Evolutionary conservation across 345 rosid species (phyloP).

Genomic region (Erysimum cheiranthoides): DNA sequence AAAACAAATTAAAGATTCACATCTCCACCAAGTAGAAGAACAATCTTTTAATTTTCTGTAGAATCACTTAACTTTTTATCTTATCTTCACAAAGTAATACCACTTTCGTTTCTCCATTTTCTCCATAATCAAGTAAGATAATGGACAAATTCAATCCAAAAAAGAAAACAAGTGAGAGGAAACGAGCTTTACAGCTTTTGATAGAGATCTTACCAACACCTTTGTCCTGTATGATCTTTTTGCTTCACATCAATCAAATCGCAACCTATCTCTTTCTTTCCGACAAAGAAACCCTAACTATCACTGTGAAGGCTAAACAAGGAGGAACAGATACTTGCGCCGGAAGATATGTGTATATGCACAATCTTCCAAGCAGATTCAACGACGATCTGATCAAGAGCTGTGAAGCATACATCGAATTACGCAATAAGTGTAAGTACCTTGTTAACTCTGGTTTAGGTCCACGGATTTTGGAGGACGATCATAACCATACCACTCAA

Average conservation of each 20-base stretch:
- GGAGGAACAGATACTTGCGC: conserved; percentile 38
- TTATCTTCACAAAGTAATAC: conserved; percentile 27
- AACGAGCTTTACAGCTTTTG: conserved; percentile 25
- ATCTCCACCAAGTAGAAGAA: conserved; percentile 19
- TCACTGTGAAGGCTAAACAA: conserved; percentile 1
- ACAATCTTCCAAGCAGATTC: conserved; percentile 51
- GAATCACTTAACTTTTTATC: conserved; percentile 8
- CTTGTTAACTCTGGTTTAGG: conserved; percentile 51
- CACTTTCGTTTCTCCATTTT: conserved; percentile 10
- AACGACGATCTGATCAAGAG: conserved; percentile 46
- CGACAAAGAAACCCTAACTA: conserved; percentile 10
- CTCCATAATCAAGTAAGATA: not conserved
- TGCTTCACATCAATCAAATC: conserved; percentile 6
- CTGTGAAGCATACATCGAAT: conserved; percentile 37
- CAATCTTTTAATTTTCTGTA: not conserved
- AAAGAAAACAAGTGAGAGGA: conserved; percentile 10
- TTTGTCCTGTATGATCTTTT: not conserved
- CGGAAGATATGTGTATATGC: conserved; percentile 50
- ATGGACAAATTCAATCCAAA: conserved; percentile 25
- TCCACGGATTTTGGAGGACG: conserved; percentile 32
- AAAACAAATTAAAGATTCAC: conserved; percentile 1
- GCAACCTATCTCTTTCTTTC: conserved; percentile 9
- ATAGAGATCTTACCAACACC: not conserved
- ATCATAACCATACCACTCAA: not conserved
- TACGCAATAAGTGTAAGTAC: conserved; percentile 42